Conservation (phyloP, 495 filamentous ascomycete species). For the Monascus purpureus region DNA sequence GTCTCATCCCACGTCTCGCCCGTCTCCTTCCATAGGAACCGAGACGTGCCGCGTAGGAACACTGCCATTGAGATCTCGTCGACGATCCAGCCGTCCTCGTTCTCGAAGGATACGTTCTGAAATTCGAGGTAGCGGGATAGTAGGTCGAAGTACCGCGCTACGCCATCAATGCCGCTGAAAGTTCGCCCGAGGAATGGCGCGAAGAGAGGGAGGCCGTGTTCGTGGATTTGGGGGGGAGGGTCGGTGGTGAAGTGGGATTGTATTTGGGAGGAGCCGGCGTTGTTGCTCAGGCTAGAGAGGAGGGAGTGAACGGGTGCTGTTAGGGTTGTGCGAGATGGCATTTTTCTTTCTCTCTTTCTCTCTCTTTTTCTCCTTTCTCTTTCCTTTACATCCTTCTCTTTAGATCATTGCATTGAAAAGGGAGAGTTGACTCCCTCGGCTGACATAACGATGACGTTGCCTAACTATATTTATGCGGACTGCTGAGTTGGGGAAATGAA, state of each 20-base stretch:
- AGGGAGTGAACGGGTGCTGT: constrained; percentile 9
- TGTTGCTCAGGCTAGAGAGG: constrained; percentile 28
- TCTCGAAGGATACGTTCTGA: constrained; percentile 36
- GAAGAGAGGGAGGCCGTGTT: constrained; percentile 45
- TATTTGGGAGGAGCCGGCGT: constrained; percentile 27
- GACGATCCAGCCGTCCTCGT: constrained; percentile 32
- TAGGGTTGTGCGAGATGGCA: neutral
- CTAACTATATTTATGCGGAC: too few species aligned
- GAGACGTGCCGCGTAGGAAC: constrained; percentile 31
- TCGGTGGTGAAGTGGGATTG: constrained; percentile 36
- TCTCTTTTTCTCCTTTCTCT: too few species aligned
- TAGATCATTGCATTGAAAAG: too few species aligned
- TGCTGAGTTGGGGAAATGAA: too few species aligned
- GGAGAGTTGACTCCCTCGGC: too few species aligned
- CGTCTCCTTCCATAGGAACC: constrained; percentile 36
- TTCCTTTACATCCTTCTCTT: too few species aligned
- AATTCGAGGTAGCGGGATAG: constrained; percentile 27
- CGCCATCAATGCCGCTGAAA: constrained; percentile 34
- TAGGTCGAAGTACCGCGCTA: constrained; percentile 32
- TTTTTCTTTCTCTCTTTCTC: neutral
- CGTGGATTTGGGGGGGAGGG: constrained; percentile 26
- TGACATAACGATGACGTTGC: too few species aligned
- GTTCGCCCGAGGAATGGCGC: constrained; percentile 47
- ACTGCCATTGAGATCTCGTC: constrained; percentile 31
- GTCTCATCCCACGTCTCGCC: constrained; percentile 43